A percentile compares a stretch with the other conserved stretches of the same genome.
phyloP scores from a whole-genome alignment of 148 eudicot species.

The Oxyria digyna region DNA sequence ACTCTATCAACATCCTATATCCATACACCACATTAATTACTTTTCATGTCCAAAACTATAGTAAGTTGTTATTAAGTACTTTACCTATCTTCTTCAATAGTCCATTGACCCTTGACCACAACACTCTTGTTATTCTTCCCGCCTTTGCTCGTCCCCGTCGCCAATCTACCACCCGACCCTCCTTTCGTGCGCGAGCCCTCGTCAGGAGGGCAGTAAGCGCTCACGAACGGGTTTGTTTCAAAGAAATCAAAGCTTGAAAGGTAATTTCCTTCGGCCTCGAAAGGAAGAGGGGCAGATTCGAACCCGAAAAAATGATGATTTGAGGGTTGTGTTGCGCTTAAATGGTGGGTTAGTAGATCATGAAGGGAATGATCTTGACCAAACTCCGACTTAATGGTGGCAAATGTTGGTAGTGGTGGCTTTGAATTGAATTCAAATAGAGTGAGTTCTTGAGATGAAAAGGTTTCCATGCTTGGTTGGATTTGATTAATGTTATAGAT shows the following conservation, averaged over 20 bases:
- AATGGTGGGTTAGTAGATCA: slow-evolving; percentile 13
- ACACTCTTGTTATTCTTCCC: slow-evolving; percentile 34
- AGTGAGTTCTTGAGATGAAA: neutral
- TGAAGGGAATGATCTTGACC: neutral
- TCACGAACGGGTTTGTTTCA: slow-evolving; percentile 31
- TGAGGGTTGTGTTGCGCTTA: slow-evolving; percentile 15
- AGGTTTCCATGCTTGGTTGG: neutral
- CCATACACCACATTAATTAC: neutral
- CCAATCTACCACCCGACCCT: slow-evolving; percentile 8
- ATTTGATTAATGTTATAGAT: neutral
- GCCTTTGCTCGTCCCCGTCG: slow-evolving; percentile 10
- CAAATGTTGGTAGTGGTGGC: neutral
- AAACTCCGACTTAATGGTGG: neutral
- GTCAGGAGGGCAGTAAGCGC: slow-evolving; percentile 29
- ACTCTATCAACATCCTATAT: slow-evolving; percentile 31
- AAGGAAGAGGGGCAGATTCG: neutral
- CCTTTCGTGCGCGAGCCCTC: slow-evolving; percentile 45
- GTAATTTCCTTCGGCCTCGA: too few relatives aligned
- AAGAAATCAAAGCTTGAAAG: slow-evolving; percentile 24
- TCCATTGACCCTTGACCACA: slow-evolving; percentile 87
- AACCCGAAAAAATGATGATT: slow-evolving; percentile 12
- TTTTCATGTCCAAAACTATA: neutral
- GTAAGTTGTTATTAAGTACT: too few relatives aligned
- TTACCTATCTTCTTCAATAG: slow-evolving; percentile 85
- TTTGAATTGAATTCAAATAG: neutral